Conservation (phyloP, 2,329 filamentous ascomycete species). For the Colletotrichum lini region DNA sequence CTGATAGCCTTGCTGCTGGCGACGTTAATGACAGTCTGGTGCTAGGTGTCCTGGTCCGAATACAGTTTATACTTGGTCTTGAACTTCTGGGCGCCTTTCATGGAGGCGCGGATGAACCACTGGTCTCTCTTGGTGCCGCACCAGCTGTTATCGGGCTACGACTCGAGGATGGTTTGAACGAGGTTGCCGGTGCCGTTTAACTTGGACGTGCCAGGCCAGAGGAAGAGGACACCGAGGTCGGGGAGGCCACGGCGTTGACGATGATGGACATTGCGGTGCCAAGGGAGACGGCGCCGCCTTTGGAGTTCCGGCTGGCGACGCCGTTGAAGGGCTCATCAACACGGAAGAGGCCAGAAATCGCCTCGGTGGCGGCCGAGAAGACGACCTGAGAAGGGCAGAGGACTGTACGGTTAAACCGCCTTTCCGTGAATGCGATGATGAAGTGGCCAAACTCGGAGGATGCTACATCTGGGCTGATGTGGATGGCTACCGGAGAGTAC, state of each 20-base stretch:
- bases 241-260: constrained; percentile 56
- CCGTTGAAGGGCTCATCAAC: constrained; percentile 22
- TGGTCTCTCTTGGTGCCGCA: constrained; percentile 56
- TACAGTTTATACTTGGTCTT: constrained; percentile 45
- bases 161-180: constrained; percentile 58
- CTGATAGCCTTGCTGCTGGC: constrained; percentile 52
- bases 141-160: constrained; percentile 51
- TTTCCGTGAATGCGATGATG: not conserved
- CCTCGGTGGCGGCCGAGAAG: constrained; percentile 25
- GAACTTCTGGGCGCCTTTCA: constrained; percentile 22
- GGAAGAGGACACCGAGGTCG: constrained; percentile 58
- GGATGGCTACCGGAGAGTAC: not conserved
- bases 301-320: constrained; percentile 26
- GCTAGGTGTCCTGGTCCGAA: constrained; percentile 45
- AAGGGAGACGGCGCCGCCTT: constrained; percentile 33
- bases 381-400: constrained; percentile 25
- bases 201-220: constrained; percentile 61
- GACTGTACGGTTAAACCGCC: constrained; percentile 19
- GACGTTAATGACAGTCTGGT: constrained; percentile 53
- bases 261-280: constrained; percentile 45
- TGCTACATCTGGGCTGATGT: not conserved
- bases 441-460: not conserved
- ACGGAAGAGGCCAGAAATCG: constrained; percentile 33
- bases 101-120: constrained; percentile 53
- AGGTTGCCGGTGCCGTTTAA: constrained; percentile 57